Evolutionary conservation across 306 rosid species (phyloP).

Genomic region (Sesbania bispinosa): DNA sequence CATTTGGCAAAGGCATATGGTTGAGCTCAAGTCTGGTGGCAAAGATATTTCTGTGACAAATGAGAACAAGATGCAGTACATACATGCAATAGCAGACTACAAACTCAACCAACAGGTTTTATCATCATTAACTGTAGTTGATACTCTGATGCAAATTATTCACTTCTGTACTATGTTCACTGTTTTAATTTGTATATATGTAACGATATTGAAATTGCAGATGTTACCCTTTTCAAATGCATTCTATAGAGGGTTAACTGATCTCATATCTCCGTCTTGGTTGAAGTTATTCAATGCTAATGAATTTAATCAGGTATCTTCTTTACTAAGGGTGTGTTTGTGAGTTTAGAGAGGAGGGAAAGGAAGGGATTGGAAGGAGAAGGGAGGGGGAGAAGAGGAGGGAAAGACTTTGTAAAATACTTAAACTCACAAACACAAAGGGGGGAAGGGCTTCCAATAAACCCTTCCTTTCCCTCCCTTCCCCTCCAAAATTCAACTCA

Average conservation of each 20-base stretch:
- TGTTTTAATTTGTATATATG: conserved; percentile 14
- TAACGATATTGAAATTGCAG: conserved; percentile 52
- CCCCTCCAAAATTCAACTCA: too few species aligned
- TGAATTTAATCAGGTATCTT: conserved; percentile 93
- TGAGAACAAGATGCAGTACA: conserved; percentile 93
- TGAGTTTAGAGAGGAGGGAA: too few species aligned
- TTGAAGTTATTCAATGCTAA: conserved; percentile 88
- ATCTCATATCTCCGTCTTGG: conserved; percentile 96
- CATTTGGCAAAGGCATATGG: conserved; percentile 70
- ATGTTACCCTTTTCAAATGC: conserved; percentile 84
- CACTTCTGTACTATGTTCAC: background rate
- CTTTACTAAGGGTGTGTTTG: conserved; percentile 10
- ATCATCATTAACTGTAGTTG: conserved; percentile 21
- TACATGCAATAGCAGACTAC: conserved; percentile 95
- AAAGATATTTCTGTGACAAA: conserved; percentile 77
- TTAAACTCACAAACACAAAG: too few species aligned
- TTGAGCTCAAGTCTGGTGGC: conserved; percentile 93
- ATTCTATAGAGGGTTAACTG: conserved; percentile 82
- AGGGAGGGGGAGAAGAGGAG: too few species aligned
- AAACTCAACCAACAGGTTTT: conserved; percentile 95
- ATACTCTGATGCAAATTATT: conserved; percentile 20
- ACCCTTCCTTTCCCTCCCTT: too few species aligned
- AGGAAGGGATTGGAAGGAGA: too few species aligned
- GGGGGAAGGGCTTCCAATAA: too few species aligned
- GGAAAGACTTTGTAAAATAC: too few species aligned